Base-by-base conservation (phyloP, 257 asterid species). In the Cruciata laevipes region DNA sequence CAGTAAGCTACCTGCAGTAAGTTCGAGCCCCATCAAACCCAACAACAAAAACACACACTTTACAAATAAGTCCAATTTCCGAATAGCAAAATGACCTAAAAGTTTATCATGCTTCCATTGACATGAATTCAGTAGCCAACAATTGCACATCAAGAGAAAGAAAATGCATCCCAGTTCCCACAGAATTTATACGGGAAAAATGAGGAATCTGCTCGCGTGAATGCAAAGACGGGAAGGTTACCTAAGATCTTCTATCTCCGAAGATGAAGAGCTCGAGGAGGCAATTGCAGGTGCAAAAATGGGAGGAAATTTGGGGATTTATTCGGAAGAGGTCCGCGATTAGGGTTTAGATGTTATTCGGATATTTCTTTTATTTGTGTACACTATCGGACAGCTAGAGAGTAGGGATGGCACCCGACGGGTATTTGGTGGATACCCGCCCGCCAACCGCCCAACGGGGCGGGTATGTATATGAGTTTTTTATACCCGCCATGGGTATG, bases 1-100 rank as follows among this genome's bases (percentile, higher is more conserved):
- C 71, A 75, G 91, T 78, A 78, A 78, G 81, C 79, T 76, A 74
- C 98, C 97, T 92, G 98, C 96, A 92, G 91, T 81, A 84, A 92
- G 87, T 84, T 87, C 83, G 81, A 80, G 95, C 79, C 81, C 81
- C 76, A 80, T 78, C 73, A 61, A 75, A 44, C 66, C 64, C 76
- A 66, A 66, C 12, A 57, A 57, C 6, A 25, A 63, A 31, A 17
- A n/a, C 37, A 30, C n/a, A 0, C 61, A 66, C 56, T 32, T 32
- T 5, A 47, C 61, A 51, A 11, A 16, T 42, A 31, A 8, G 25
- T 33, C 27, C 9, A 9, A 62, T 35, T 62, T 25, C 40, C 35
- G 18, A 8, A 9, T 20, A 35, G 14, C 27, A 35, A 18, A 35
- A 9, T 27, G 51, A 33, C 18, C 66, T 62, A 62, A 20, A 7